Evolutionary conservation across 2,329 filamentous ascomycete genomes (phyloP), one percentile per base, ranked within the genome.

Genomic region (Mycogone perniciosa): DNA sequence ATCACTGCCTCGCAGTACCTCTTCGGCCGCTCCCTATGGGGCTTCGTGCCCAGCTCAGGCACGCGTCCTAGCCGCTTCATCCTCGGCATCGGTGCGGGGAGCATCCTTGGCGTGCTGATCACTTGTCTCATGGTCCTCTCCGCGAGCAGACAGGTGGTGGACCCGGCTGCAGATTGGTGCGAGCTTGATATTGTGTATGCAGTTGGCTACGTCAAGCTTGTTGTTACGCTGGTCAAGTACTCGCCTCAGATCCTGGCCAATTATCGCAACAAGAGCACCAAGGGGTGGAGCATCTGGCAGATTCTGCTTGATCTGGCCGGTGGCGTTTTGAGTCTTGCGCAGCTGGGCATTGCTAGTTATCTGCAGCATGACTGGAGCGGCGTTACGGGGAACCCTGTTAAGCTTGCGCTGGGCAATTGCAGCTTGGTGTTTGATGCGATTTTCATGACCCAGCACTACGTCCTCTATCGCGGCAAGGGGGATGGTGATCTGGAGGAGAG

Each of bases 161-260:
- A 76, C 57, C 68, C 76, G 3, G 62, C 60, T 30, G 68, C 60
- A 38, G 72, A 73, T 46, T 85, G 81, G 81, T 77, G 78, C 48
- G 81, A 76, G 69, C 76, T 86, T 39, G 83, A 86, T 60, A 74
- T 81, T 47, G 74, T 81, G 44, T 83, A 84, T 62, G 80, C 86
- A 9, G 72, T 95, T 31, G 89, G 88, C 39, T 95, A 95, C 65
- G 85, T 95, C 64, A 99, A 99, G 71, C 76, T 99, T 33, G 68
- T 91, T 49, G 81, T 95, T 57, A 96, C 92, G 0, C 72, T 96
- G 29, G 80, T 95, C 70, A 99, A 99, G 72, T 97, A 96, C 70
- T 84, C 89, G 43, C 93, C 93, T 5, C 90, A 96, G 74, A 82
- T 88, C 35, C 76, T 86, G 62, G 77, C 86, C 59, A 97, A 97